These are phyloP conservation scores for Schizochytrium sp. DNA, from an alignment of 108 stramenopile species.

Conservation along the genomic window DNA sequence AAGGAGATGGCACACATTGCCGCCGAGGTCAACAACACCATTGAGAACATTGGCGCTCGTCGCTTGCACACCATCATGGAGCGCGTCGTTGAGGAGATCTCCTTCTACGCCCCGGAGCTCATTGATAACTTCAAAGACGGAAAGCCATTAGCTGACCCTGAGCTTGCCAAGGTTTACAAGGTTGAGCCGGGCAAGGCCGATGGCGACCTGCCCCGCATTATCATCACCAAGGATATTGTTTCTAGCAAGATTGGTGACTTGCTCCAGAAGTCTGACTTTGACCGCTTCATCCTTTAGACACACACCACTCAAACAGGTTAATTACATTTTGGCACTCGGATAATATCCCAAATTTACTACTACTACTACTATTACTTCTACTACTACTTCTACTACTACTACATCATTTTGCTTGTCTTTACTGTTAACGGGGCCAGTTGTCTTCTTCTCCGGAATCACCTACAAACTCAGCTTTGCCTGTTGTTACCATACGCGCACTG, in stretches of 20 bases:
- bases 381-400: too few species aligned
- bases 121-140: constrained; percentile 23
- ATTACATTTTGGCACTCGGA: not conserved
- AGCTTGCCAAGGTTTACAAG: constrained; percentile 24
- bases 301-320: not conserved
- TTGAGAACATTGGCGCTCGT: constrained; percentile 98
- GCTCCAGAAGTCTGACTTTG: constrained; percentile 47
- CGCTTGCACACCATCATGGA: constrained; percentile 97
- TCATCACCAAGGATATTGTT: constrained; percentile 53
- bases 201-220: constrained; percentile 18
- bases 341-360: too few species aligned
- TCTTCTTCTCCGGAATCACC: too few species aligned
- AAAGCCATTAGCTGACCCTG: not conserved
- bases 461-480: too few species aligned
- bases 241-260: constrained; percentile 51
- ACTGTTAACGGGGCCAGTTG: too few species aligned
- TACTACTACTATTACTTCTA: too few species aligned
- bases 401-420: too few species aligned
- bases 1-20: constrained; percentile 94
- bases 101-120: constrained; percentile 90
- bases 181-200: constrained; percentile 27
- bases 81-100: constrained; percentile 95
- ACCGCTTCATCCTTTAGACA: constrained; percentile 36
- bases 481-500: too few species aligned
- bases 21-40: constrained; percentile 91